Conservation (phyloP, 2,329 filamentous ascomycete genomes). For the Arthroderma sp. region DNA sequence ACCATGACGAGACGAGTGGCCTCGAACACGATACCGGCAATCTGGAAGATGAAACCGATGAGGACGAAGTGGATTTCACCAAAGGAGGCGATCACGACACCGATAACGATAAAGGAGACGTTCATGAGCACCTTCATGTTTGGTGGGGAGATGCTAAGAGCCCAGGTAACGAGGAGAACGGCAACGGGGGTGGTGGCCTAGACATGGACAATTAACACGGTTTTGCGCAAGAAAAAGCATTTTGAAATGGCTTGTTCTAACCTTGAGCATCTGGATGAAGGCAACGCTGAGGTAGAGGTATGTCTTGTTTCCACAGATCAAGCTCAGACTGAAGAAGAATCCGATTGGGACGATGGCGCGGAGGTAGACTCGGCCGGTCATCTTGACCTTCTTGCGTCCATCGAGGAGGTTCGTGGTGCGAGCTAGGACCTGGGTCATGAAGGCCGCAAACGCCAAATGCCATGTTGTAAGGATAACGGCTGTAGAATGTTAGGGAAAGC, state of each 20-base stretch:
- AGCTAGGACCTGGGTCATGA: slow-evolving; percentile 89
- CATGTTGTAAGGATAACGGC: slow-evolving; percentile 74
- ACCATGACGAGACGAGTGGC: slow-evolving; percentile 75
- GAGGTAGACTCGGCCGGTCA: slow-evolving; percentile 88
- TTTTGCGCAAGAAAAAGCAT: not conserved
- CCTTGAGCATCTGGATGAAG: slow-evolving; percentile 99
- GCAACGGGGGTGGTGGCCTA: slow-evolving; percentile 90
- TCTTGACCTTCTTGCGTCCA: slow-evolving; percentile 89
- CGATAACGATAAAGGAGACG: slow-evolving; percentile 85
- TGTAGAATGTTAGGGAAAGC: slow-evolving; percentile 17
- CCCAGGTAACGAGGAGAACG: slow-evolving; percentile 81
- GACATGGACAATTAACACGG: not conserved
- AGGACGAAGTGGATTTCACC: slow-evolving; percentile 84
- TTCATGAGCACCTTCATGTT: slow-evolving; percentile 83
- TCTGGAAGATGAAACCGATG: slow-evolving; percentile 55
- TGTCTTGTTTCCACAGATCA: slow-evolving; percentile 93
- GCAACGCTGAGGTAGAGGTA: slow-evolving; percentile 92
- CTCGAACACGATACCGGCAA: slow-evolving; percentile 67
- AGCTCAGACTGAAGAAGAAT: slow-evolving; percentile 85
- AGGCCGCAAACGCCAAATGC: slow-evolving; percentile 82
- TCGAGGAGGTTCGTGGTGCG: slow-evolving; percentile 83
- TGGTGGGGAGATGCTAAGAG: slow-evolving; percentile 68
- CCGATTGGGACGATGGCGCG: slow-evolving; percentile 91
- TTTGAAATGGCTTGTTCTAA: slow-evolving; percentile 36
- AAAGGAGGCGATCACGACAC: slow-evolving; percentile 85